Evolutionary conservation across 2,329 filamentous ascomycete species (phyloP).

Genomic region (Xylaria sp.): DNA sequence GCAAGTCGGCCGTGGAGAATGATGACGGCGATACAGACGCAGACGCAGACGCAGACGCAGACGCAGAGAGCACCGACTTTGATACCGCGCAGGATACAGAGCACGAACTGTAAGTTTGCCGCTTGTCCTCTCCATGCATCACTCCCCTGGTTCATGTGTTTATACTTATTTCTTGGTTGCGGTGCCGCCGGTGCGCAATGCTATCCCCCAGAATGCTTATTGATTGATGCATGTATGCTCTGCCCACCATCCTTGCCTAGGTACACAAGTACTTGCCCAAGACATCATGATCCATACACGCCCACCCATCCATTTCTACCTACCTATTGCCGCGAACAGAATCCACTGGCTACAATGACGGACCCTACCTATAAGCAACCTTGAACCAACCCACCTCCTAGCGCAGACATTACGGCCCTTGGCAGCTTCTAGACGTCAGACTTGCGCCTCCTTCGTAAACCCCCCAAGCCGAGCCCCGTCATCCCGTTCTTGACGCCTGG

Average conservation of each 20-base stretch:
- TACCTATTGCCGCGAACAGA: neutral
- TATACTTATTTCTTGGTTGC: neutral
- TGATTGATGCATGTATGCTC: no score
- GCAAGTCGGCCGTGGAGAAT: conserved; percentile 34
- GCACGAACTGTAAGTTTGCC: conserved; percentile 41
- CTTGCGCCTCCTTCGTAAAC: conserved; percentile 22
- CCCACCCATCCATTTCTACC: neutral
- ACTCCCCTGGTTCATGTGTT: neutral
- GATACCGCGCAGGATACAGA: conserved; percentile 46
- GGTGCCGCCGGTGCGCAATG: no score
- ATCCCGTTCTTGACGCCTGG: conserved; percentile 22
- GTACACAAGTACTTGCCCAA: neutral
- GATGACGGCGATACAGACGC: conserved; percentile 36
- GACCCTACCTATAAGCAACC: no score
- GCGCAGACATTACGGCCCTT: neutral
- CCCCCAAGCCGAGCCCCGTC: conserved; percentile 16
- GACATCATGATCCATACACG: neutral
- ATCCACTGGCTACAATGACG: no score
- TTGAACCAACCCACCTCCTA: neutral
- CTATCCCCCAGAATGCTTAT: no score
- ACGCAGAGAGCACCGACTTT: conserved; percentile 30
- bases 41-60: no score
- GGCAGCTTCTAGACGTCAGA: conserved; percentile 8
- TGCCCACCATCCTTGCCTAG: no score
- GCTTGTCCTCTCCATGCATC: neutral